Percentiles rank a stretch among this genome's conserved stretches.
Conservation (phyloP, 345 rosid genomes). For the Chamaenerion angustifolium region DNA sequence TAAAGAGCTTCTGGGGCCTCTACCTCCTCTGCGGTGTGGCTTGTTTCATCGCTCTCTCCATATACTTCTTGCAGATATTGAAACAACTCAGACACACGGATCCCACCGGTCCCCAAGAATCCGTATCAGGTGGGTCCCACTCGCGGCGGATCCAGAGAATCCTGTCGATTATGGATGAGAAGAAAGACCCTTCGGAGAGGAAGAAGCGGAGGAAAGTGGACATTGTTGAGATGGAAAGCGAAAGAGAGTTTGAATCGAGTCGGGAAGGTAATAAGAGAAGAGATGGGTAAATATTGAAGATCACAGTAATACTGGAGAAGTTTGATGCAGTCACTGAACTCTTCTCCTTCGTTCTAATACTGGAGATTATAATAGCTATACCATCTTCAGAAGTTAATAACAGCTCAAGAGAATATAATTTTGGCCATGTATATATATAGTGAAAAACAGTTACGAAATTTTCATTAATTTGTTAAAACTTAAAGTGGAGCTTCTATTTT, state of each 20-base stretch:
- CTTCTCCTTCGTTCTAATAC: no score
- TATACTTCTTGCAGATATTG: slow-evolving; percentile 44
- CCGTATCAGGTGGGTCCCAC: slow-evolving; percentile 13
- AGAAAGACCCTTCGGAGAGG: slow-evolving; percentile 29
- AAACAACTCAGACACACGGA: slow-evolving; percentile 14
- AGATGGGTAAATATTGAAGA: neutral
- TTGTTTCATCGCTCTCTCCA: slow-evolving; percentile 52
- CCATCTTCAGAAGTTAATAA: no score
- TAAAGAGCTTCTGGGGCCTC: slow-evolving; percentile 80
- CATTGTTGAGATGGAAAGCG: slow-evolving; percentile 15
- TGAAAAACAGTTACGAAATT: no score
- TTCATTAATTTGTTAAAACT: no score
- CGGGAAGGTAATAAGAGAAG: slow-evolving; percentile 8
- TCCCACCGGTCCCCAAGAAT: slow-evolving; percentile 10
- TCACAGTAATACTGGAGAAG: no score
- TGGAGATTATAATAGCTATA: no score
- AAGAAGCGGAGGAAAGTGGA: slow-evolving; percentile 49
- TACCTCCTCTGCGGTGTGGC: slow-evolving; percentile 68
- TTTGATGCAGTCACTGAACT: no score
- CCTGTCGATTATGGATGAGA: slow-evolving; percentile 71
- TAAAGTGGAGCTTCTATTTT: no score
- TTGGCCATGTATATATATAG: no score
- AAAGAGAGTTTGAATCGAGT: slow-evolving; percentile 13
- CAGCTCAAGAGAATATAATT: no score
- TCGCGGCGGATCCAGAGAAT: slow-evolving; percentile 39